These are phyloP conservation scores for Xylaria sp. DNA, from an alignment of 2,329 filamentous ascomycete genomes.

Conservation along the genomic window DNA sequence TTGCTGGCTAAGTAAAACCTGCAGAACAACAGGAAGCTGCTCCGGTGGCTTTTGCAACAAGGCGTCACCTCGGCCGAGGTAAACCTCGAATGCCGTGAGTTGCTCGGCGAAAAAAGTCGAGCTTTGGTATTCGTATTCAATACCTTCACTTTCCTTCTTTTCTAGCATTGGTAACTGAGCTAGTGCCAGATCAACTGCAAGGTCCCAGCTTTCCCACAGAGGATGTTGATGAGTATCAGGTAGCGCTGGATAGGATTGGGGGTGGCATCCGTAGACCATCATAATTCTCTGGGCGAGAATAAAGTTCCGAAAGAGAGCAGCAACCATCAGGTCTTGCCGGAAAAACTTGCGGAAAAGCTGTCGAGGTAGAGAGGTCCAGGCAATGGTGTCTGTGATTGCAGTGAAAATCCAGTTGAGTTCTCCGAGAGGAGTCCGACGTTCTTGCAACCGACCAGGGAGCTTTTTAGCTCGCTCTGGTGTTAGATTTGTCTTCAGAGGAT, in stretches of 20 bases:
- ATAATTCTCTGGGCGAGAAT: constrained; percentile 94
- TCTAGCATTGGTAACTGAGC: constrained; percentile 89
- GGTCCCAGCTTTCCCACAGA: constrained; percentile 96
- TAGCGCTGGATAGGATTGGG: constrained; percentile 89
- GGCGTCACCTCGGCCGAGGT: constrained; percentile 82
- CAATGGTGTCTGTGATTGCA: constrained; percentile 97
- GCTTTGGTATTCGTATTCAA: constrained; percentile 90
- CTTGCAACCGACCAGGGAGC: constrained; percentile 90
- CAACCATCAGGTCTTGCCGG: constrained; percentile 98
- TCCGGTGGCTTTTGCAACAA: constrained; percentile 89
- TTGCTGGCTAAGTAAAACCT: constrained; percentile 94
- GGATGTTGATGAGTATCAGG: constrained; percentile 95
- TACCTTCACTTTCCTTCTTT: constrained; percentile 76
- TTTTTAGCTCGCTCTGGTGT: constrained; percentile 85
- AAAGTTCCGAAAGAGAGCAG: constrained; percentile 95
- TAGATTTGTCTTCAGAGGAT: constrained; percentile 75
- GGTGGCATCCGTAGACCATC: constrained; percentile 95
- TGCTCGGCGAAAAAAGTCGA: constrained; percentile 98
- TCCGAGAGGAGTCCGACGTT: constrained; percentile 90
- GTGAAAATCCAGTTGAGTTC: constrained; percentile 99
- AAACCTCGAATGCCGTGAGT: constrained; percentile 95
- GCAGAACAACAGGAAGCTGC: constrained; percentile 93
- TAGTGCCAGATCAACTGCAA: constrained; percentile 94
- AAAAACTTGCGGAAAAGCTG: constrained; percentile 97
- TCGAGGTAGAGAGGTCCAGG: constrained; percentile 93